These are phyloP conservation scores for Phyllosticta ampelicida DNA, from an alignment of 2,329 filamentous ascomycete genomes.

Conservation along the genomic window DNA sequence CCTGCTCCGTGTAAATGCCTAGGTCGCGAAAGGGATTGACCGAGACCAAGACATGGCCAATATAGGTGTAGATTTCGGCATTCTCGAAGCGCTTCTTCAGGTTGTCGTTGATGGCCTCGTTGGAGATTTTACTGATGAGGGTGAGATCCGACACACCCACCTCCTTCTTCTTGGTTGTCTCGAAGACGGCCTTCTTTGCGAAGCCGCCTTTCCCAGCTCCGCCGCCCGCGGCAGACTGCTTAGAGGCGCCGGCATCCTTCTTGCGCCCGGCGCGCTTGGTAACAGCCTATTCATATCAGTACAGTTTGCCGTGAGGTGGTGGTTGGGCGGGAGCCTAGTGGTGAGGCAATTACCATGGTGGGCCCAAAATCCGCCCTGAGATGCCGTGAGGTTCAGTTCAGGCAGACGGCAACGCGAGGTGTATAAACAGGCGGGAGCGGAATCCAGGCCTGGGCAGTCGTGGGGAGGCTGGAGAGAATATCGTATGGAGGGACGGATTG, in stretches of 20 bases:
- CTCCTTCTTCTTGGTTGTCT: conserved; percentile 97
- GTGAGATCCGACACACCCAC: conserved; percentile 97
- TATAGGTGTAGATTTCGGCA: conserved; percentile 98
- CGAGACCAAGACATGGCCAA: conserved; percentile 97
- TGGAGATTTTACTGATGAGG: conserved; percentile 94
- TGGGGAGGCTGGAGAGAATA: background rate
- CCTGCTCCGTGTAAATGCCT: conserved; percentile 93
- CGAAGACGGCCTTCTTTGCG: conserved; percentile 92
- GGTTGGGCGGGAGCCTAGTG: background rate
- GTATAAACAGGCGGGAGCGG: background rate
- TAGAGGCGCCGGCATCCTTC: conserved; percentile 38
- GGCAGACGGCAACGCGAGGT: background rate
- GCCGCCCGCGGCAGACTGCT: conserved; percentile 30
- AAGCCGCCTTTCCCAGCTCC: conserved; percentile 46
- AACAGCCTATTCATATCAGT: conserved; percentile 33
- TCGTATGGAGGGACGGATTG: conserved; percentile 3
- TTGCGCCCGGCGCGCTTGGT: conserved; percentile 49
- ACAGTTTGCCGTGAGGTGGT: background rate
- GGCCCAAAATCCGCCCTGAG: conserved; percentile 8
- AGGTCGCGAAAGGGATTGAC: conserved; percentile 97
- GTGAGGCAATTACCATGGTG: conserved; percentile 9
- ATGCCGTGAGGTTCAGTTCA: conserved; percentile 7
- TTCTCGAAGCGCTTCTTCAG: conserved; percentile 96
- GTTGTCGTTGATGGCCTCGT: conserved; percentile 99
- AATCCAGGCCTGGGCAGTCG: conserved; percentile 1